Percentiles rank a stretch among this genome's conserved stretches.
phyloP scores from a whole-genome alignment of 148 eudicot genomes.

The Camellia lanceoleosa region DNA sequence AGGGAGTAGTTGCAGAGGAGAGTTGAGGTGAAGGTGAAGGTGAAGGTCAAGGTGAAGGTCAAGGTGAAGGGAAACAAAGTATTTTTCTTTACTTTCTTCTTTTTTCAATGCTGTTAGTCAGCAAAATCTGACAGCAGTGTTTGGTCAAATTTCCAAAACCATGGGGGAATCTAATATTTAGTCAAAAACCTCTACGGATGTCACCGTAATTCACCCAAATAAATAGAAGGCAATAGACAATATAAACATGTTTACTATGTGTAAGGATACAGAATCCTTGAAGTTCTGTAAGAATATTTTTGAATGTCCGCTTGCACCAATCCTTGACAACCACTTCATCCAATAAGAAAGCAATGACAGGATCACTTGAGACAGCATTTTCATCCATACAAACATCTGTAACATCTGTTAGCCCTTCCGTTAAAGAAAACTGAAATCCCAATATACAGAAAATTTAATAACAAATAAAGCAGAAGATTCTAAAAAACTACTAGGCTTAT shows the following conservation, averaged over 20 bases:
- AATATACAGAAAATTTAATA: background rate
- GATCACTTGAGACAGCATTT: slow-evolving; percentile 96
- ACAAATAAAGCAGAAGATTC: background rate
- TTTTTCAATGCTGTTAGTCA: too few species aligned
- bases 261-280: slow-evolving; percentile 74
- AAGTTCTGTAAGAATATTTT: slow-evolving; percentile 49
- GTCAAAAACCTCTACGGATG: too few species aligned
- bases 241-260: background rate
- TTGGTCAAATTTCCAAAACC: too few species aligned
- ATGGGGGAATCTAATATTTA: too few species aligned
- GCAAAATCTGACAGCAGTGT: too few species aligned
- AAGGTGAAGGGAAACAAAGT: too few species aligned
- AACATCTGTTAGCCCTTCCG: slow-evolving; percentile 55
- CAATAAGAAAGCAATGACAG: slow-evolving; percentile 82
- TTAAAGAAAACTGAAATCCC: slow-evolving; percentile 47
- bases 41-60: too few species aligned
- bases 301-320: slow-evolving; percentile 92
- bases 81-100: too few species aligned
- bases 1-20: too few species aligned
- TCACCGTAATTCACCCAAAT: background rate
- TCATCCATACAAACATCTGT: slow-evolving; percentile 99
- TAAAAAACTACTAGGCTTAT: background rate
- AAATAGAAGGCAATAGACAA: background rate
- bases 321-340: slow-evolving; percentile 98
- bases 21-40: too few species aligned